A percentile compares a stretch with the other conserved stretches of the same genome.
phyloP scores from a whole-genome alignment of 768 basidiomycete genomes.

The Lanmaoa rubissima region DNA sequence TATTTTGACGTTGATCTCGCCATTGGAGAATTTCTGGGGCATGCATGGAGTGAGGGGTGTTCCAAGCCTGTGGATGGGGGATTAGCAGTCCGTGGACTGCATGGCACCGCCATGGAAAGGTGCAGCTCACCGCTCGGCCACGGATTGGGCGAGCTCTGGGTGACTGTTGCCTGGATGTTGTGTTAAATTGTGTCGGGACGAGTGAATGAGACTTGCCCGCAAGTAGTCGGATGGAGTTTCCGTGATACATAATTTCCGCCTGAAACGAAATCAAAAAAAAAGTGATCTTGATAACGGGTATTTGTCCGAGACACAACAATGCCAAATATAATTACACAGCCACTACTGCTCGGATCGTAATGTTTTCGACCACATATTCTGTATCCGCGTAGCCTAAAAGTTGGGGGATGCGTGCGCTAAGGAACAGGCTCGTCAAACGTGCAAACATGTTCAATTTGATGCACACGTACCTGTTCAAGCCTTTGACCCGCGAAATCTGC shows the following conservation, averaged over 20 bases:
- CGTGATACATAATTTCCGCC: constrained; percentile 66
- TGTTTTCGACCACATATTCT: constrained; percentile 95
- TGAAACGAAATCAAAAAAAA: constrained; percentile 7
- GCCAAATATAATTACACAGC: constrained; percentile 43
- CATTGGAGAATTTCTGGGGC: constrained; percentile 90
- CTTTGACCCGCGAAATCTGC: constrained; percentile 86
- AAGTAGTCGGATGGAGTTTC: constrained; percentile 75
- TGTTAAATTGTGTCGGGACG: constrained; percentile 10
- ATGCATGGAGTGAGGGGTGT: constrained; percentile 82
- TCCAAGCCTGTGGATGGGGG: constrained; percentile 70
- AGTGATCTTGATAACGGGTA: constrained; percentile 2
- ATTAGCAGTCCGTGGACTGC: constrained; percentile 50
- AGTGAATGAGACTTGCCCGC: constrained; percentile 49
- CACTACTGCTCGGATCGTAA: constrained; percentile 68
- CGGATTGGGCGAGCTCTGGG: constrained; percentile 92
- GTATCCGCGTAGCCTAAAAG: constrained; percentile 92
- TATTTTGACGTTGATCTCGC: constrained; percentile 94
- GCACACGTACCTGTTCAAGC: constrained; percentile 78
- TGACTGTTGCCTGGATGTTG: constrained; percentile 85
- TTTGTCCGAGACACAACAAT: constrained; percentile 18
- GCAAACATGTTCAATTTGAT: background rate
- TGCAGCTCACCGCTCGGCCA: constrained; percentile 93
- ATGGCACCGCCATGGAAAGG: constrained; percentile 36
- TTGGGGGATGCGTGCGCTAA: constrained; percentile 75
- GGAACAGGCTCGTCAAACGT: constrained; percentile 9